Evolutionary conservation across 345 rosid genomes (phyloP).

Genomic region (Camelina hispida): DNA sequence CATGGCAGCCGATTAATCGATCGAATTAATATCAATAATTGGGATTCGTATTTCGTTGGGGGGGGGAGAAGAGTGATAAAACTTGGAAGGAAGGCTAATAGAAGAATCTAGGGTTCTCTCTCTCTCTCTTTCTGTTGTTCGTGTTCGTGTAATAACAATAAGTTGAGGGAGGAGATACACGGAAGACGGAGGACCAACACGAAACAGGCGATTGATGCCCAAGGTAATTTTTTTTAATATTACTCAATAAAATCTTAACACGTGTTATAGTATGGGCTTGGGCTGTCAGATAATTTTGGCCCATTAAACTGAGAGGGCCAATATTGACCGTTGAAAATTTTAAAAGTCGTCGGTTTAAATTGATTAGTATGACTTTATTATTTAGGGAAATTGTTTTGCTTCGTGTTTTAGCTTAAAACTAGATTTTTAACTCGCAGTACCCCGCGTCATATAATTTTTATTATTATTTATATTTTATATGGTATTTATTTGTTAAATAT

Average conservation of each 20-base stretch:
- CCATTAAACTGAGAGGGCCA: not conserved
- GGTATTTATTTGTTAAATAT: too few species aligned
- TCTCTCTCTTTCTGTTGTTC: not conserved
- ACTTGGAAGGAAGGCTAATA: constrained; percentile 2
- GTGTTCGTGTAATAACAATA: constrained; percentile 27
- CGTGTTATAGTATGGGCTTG: constrained; percentile 4
- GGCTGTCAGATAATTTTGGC: not conserved
- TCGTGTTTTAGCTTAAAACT: too few species aligned
- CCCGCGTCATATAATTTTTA: too few species aligned
- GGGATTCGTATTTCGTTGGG: not conserved
- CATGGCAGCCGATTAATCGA: constrained; percentile 32
- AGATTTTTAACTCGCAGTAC: too few species aligned
- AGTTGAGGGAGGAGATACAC: not conserved
- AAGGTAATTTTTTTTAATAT: constrained; percentile 5
- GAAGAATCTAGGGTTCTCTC: constrained; percentile 44
- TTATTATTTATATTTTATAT: too few species aligned
- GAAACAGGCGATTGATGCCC: constrained; percentile 36
- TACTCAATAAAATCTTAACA: not conserved
- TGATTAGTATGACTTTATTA: too few species aligned
- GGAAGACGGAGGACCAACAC: constrained; percentile 12
- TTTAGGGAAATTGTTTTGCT: too few species aligned
- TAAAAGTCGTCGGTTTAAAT: not conserved
- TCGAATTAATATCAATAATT: too few species aligned
- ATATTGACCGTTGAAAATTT: constrained; percentile 10
- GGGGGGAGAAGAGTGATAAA: not conserved